Conservation (phyloP, 2,329 filamentous ascomycete genomes). For the Aspergillus ibericus region DNA sequence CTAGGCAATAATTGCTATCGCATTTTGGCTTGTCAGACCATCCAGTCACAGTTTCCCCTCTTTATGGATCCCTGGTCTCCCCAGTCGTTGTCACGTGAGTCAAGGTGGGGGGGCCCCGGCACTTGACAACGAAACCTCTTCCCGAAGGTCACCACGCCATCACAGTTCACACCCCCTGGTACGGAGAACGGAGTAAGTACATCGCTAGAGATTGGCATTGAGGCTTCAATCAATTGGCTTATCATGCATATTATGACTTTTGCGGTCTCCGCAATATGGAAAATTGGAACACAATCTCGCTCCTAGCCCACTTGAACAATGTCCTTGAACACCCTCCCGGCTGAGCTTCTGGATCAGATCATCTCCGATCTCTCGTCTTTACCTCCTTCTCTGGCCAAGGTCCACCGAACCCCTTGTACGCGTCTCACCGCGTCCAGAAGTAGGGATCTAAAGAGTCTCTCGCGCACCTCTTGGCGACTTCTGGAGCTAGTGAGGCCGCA, state of each 20-base stretch:
- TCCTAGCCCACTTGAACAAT: conserved; percentile 10
- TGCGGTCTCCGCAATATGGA: neutral
- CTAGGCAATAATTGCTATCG: neutral
- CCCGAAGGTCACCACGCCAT: neutral
- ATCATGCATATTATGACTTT: neutral
- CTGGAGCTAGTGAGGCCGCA: conserved; percentile 52
- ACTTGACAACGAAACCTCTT: neutral
- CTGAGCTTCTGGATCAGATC: conserved; percentile 61
- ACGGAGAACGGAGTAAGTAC: neutral
- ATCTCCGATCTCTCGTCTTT: conserved; percentile 55
- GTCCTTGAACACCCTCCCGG: conserved; percentile 51
- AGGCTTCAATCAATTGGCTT: neutral
- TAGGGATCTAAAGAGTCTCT: conserved; percentile 56
- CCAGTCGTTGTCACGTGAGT: neutral
- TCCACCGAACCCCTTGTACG: conserved; percentile 53
- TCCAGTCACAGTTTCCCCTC: neutral
- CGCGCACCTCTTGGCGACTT: conserved; percentile 56
- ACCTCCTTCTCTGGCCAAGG: conserved; percentile 50
- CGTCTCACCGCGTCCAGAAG: conserved; percentile 42
- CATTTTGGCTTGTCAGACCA: neutral
- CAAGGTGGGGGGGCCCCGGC: neutral
- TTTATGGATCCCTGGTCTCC: neutral
- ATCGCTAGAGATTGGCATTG: neutral
- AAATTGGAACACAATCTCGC: neutral
- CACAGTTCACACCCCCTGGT: neutral